These are phyloP conservation scores for Haematococcus sp. DNA, from an alignment of 139 green algal genomes.

Conservation along the genomic window DNA sequence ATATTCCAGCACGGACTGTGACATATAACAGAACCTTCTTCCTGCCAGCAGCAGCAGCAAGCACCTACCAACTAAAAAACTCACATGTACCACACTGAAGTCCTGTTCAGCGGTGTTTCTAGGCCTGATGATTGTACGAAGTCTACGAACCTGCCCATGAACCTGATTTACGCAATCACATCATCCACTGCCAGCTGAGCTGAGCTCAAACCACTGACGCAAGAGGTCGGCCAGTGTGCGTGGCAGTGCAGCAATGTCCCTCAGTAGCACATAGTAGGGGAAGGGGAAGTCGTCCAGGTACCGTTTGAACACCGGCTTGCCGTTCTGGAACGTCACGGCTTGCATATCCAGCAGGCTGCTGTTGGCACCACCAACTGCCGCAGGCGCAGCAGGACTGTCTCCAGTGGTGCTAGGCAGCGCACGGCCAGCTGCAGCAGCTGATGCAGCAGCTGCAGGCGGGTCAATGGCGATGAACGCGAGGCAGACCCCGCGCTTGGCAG, in stretches of 20 bases:
- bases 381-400: conserved; percentile 1
- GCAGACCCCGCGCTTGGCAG: conserved; percentile 70
- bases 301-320: conserved; percentile 84
- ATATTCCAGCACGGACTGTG: too few species aligned
- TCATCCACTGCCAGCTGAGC: not conserved
- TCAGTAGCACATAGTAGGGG: conserved; percentile 94
- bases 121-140: too few species aligned
- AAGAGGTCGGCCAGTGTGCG: conserved; percentile 86
- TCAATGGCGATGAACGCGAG: conserved; percentile 91
- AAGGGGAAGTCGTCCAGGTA: conserved; percentile 99
- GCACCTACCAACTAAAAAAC: too few species aligned
- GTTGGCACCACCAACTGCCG: not conserved
- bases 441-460: conserved; percentile 1
- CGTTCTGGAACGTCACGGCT: conserved; percentile 81
- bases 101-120: too few species aligned
- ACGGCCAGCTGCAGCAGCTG: conserved; percentile 12
- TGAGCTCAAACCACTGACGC: conserved; percentile 93
- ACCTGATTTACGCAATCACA: too few species aligned
- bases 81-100: too few species aligned
- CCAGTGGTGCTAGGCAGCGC: not conserved
- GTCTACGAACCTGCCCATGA: too few species aligned
- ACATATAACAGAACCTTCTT: too few species aligned
- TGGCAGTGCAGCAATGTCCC: conserved; percentile 85
- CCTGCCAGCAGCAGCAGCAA: too few species aligned
- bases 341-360: conserved; percentile 86